These are phyloP conservation scores for Fusarium austroafricanum DNA, from an alignment of 2,329 filamentous ascomycete genomes.

Conservation along the genomic window DNA sequence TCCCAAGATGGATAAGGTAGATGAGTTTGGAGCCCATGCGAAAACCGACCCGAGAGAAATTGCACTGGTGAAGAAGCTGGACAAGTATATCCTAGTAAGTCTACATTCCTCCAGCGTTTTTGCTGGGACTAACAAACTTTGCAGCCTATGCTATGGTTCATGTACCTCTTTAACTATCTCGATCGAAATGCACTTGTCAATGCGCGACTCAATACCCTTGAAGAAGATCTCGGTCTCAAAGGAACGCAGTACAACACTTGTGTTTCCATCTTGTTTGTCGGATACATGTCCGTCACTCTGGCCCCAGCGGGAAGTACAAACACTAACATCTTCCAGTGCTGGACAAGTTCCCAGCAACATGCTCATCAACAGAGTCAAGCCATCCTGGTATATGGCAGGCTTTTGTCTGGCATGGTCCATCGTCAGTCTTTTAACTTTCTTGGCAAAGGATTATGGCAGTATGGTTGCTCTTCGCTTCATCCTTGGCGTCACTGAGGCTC, in stretches of 20 bases:
- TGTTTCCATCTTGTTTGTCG: slow-evolving; percentile 51
- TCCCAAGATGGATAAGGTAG: slow-evolving; percentile 37
- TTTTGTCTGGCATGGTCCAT: slow-evolving; percentile 55
- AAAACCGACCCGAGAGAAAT: slow-evolving; percentile 40
- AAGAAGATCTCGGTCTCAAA: slow-evolving; percentile 61
- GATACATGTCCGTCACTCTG: slow-evolving; percentile 47
- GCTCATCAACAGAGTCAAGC: slow-evolving; percentile 54
- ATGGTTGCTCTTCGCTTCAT: slow-evolving; percentile 58
- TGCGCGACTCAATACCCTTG: slow-evolving; percentile 64
- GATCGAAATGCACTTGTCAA: slow-evolving; percentile 68
- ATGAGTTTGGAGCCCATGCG: slow-evolving; percentile 37
- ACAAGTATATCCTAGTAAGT: slow-evolving; percentile 34
- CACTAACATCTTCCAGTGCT: neutral
- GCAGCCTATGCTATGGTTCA: slow-evolving; percentile 50
- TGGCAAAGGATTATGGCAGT: slow-evolving; percentile 55
- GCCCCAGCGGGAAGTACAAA: no score
- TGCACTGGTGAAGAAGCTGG: slow-evolving; percentile 34
- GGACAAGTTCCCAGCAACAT: slow-evolving; percentile 55
- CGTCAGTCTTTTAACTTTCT: slow-evolving; percentile 54
- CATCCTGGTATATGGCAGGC: slow-evolving; percentile 55
- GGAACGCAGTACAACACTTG: slow-evolving; percentile 52
- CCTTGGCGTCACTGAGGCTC: slow-evolving; percentile 54
- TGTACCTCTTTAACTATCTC: slow-evolving; percentile 57
- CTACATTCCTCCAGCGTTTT: neutral
- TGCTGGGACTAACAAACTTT: neutral